Base-by-base conservation (phyloP, 805 yeast genomes). In the Candida glaebosa region DNA sequence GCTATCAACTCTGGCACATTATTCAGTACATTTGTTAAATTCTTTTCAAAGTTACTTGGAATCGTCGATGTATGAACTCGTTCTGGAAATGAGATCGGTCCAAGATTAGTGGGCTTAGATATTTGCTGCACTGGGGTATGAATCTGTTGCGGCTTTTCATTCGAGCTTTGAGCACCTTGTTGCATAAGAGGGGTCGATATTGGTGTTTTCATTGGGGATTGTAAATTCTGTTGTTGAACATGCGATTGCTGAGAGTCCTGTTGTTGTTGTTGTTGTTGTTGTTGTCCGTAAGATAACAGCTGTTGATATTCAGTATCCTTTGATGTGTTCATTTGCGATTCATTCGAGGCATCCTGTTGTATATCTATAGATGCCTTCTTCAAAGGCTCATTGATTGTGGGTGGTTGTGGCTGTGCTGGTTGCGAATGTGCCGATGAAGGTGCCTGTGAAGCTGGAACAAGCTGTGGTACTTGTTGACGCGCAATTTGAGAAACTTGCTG, bases 11-110 rank as follows among this genome's bases (percentile, higher is more conserved):
- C 42, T 8, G 30, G 17, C 5, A 28, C 26, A 10, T 50, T 39
- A 18, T 46, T 43, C n/a, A n/a, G n/a, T 16, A 53, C 42, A 2
- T 32, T 39, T 7, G 31, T 14, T 9, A 54, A 37, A 6, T 43
- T 38, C 22, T 52, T 47, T 15, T 42, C 44, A 22, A 43, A 42
- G 4, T 49, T 31, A 28, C 52, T 38, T 10, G 61, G 50, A 25
- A 49, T 45, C 18, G 47, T 33, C 1, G 66, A 48, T 5, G 72
- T 65, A 47, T 69, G 72, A 0, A 73, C 73, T 46, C 63, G 72
- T 42, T 63, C 67, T 3, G 73, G 73, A 33, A 58, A 56, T 10
- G 65, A 37, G 26, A 64, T 44, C 10, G 53, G 42, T 14, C 61
- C 52, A 9, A 47, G 22, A 9, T 40, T 31, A 48, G 53, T 25